Conservation (phyloP, 1,139 yeast genomes). For the Blastobotrys raffinosifermentans region DNA sequence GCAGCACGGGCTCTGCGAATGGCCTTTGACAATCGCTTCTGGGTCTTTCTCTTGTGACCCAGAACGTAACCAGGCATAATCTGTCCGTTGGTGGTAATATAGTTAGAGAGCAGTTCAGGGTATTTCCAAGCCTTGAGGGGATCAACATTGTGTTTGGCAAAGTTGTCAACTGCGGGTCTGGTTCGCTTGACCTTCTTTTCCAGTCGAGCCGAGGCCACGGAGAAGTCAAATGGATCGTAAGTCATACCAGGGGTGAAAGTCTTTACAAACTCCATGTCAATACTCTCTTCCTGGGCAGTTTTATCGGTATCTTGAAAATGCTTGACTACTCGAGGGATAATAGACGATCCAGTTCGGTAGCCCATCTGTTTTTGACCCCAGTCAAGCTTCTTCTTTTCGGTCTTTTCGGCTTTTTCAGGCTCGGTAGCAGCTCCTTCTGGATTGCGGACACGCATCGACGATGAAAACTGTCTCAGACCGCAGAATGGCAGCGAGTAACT, state of each 20-base stretch:
- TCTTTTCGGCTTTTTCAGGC: no score
- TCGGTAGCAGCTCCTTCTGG: no score
- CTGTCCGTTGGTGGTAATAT: constrained; percentile 56
- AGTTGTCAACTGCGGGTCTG: constrained; percentile 17
- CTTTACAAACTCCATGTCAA: constrained; percentile 23
- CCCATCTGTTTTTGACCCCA: background rate
- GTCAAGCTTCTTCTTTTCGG: constrained; percentile 1
- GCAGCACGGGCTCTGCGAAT: constrained; percentile 62
- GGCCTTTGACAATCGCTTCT: constrained; percentile 56
- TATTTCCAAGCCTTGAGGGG: constrained; percentile 32
- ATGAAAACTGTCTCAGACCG: no score
- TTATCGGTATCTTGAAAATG: background rate
- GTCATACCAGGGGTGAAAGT: constrained; percentile 23
- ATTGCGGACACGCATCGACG: no score
- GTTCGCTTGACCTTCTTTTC: constrained; percentile 23
- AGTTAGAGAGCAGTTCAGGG: constrained; percentile 53
- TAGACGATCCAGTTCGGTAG: background rate
- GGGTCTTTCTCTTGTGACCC: constrained; percentile 54
- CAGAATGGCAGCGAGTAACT: no score
- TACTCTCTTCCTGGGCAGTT: constrained; percentile 11
- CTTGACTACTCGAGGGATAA: background rate
- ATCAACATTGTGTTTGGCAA: constrained; percentile 22
- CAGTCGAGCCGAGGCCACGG: constrained; percentile 22
- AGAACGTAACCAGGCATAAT: constrained; percentile 54
- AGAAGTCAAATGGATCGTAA: constrained; percentile 30